Evolutionary conservation across 164 flowering plant species (phyloP), one percentile per base, ranked within the genome.

Genomic region (Liquidambar formosana): DNA sequence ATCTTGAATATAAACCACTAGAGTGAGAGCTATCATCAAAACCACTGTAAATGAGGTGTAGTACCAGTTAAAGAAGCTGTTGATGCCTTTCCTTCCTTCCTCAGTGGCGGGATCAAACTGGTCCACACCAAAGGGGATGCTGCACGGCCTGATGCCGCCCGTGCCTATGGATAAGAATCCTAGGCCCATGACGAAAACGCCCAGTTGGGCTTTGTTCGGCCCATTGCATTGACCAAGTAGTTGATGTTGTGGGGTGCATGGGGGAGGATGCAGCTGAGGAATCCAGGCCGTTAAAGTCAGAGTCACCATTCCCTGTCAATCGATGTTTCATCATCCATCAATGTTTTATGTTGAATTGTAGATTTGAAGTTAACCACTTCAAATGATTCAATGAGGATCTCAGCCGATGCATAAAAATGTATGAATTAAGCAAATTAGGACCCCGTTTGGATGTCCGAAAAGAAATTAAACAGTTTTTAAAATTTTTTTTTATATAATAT

Each of bases 41-140:
- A 86, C 85, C 14, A 81, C 56, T 0, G 97, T 91, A 74, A 86
- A 88, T 8, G 90, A 73, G 71, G 81, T 67, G 76, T 86, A 91
- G 71, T 91, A 93, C 98, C 98, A 93, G 57, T 91, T 93, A 73
- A 80, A 93, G 87, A 86, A 89, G 69, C 97, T 92, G 65, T 66
- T 80, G 25, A 90, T 83, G 1, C 85, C 97, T 57, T 71, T 84
- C 16, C 74, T 69, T 5, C 97, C 97, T 67, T 85, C 73, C 0
- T 85, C 85, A 0, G 92, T 87, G 23, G 83, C 75, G 14, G 76
- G 75, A 51, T 91, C 89, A 73, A 92, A 92, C 62, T 92, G 97
- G 57, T 92, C 97, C 3, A 82, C 81, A 4, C 95, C 97, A 57
- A 92, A 92, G 0, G 97, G 89, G 10, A 92, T 72, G 64, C 82